Evolutionary conservation across 257 asterid species (phyloP), one percentile per base, ranked within the genome.

Genomic region (Verbena officinalis): DNA sequence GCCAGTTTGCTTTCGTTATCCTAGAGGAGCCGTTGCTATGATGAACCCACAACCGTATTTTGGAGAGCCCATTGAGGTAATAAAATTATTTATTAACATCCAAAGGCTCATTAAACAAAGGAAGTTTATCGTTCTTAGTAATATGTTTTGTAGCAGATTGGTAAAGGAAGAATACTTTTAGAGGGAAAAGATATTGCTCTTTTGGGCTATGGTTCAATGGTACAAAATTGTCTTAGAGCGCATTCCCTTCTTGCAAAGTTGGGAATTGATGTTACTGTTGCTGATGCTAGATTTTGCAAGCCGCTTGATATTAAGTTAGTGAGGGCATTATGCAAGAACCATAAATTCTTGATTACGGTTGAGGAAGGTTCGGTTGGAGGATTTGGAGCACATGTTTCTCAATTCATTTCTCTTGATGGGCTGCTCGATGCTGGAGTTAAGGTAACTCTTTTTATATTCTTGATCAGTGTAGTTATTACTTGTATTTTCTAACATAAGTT

Each of bases 251-350:
- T 91, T 59, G 65, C 85, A 21, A 75, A 80, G 65, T 79, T 84
- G 30, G 98, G 94, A 21, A 73, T 88, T 16, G 77, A 83, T 21
- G 89, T 86, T 31, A 88, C 91, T 0, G 95, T 91, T 19, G 98
- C 96, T n/a, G 96, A 91, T 75, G 98, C 98, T 58, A 76, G 98
- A 78, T 91, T 91, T 70, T 91, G 95, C 91, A 91, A 91, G 79
- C 98, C 95, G 8, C 95, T 91, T 19, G 98, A 91, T 67, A 78
- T 78, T 21, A 67, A 81, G 56, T 81, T 88, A 34, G 77, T 91
- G 69, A 78, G 94, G 60, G 31, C 36, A 64, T 54, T 88, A 8
- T 88, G 95, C 80, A 74, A 72, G 76, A 81, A 86, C 68, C 98
- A 91, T 57, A 19, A 64, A 2, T 84, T 78, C 72, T 74, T 88